Evolutionary conservation across 257 asterid genomes (phyloP).

Genomic region (Scutellaria minor): DNA sequence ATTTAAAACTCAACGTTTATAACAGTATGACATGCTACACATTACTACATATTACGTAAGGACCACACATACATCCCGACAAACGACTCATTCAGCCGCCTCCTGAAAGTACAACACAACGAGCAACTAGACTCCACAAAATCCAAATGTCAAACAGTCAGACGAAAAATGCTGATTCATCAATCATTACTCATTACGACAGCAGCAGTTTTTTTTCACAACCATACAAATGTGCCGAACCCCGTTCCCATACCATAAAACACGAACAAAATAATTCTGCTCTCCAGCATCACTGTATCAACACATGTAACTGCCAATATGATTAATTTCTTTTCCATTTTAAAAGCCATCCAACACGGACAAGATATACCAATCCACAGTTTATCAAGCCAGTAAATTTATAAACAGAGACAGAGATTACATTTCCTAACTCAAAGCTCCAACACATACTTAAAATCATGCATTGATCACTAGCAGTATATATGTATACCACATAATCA

Average conservation of each 20-base stretch:
- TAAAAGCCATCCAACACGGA: background rate
- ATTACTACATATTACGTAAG: slow-evolving; percentile 5
- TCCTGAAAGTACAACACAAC: slow-evolving; percentile 4
- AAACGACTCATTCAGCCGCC: slow-evolving; percentile 26
- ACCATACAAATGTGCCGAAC: background rate
- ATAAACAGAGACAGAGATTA: background rate
- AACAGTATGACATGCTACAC: background rate
- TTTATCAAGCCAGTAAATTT: slow-evolving; percentile 6
- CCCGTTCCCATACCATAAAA: slow-evolving; percentile 21
- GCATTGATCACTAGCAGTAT: background rate
- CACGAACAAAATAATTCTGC: slow-evolving; percentile 13
- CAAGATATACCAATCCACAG: background rate
- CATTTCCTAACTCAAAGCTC: slow-evolving; percentile 22
- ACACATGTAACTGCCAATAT: slow-evolving; percentile 21
- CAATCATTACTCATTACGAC: slow-evolving; percentile 19
- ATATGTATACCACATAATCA: background rate
- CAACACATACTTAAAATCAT: slow-evolving; percentile 21
- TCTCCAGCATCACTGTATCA: slow-evolving; percentile 1
- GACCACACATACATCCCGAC: slow-evolving; percentile 19
- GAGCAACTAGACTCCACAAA: slow-evolving; percentile 23
- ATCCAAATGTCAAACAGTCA: slow-evolving; percentile 21
- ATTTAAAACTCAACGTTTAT: background rate
- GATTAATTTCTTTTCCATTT: background rate
- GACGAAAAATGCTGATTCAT: slow-evolving; percentile 17
- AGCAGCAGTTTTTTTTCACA: background rate